A percentile compares a stretch with the other conserved stretches of the same genome.
Conservation (phyloP, 2,329 filamentous ascomycete genomes). For the Beauveria sp. region DNA sequence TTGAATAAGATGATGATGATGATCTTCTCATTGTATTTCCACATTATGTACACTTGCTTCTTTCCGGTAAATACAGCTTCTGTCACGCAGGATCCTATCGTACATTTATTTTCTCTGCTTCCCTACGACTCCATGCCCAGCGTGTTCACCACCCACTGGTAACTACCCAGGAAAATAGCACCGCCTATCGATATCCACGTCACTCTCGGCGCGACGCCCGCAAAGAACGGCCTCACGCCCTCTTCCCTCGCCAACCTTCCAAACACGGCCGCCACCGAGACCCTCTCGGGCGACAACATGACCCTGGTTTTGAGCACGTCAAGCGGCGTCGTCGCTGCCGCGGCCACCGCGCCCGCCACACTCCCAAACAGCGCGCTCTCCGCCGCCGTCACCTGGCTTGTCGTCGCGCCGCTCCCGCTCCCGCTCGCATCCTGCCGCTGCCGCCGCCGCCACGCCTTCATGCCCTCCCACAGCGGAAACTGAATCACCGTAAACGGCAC, state of each 20-base stretch:
- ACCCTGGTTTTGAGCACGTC: slow-evolving; percentile 96
- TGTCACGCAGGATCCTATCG: slow-evolving; percentile 2
- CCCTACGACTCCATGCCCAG: slow-evolving; percentile 30
- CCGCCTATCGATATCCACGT: slow-evolving; percentile 94
- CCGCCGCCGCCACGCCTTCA: slow-evolving; percentile 65
- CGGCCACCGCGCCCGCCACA: slow-evolving; percentile 74
- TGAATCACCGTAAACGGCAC: slow-evolving; percentile 97
- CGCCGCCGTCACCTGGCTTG: slow-evolving; percentile 49
- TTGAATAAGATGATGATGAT: not conserved
- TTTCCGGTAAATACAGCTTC: not conserved
- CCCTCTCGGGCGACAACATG: slow-evolving; percentile 73
- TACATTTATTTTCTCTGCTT: slow-evolving; percentile 11
- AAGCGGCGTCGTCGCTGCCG: slow-evolving; percentile 81
- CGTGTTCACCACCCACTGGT: slow-evolving; percentile 79
- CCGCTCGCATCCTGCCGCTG: not conserved
- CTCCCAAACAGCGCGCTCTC: slow-evolving; percentile 85
- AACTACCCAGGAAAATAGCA: slow-evolving; percentile 88
- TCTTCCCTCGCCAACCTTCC: slow-evolving; percentile 55
- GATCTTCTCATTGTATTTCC: not conserved
- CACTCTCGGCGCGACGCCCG: slow-evolving; percentile 71
- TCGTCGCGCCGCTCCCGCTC: slow-evolving; percentile 20
- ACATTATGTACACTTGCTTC: not conserved
- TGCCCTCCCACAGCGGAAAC: slow-evolving; percentile 91
- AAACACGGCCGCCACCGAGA: slow-evolving; percentile 52
- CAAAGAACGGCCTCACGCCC: slow-evolving; percentile 63